Evolutionary conservation across 1,139 yeast species (phyloP).

Genomic region (Geotrichum reessii): DNA sequence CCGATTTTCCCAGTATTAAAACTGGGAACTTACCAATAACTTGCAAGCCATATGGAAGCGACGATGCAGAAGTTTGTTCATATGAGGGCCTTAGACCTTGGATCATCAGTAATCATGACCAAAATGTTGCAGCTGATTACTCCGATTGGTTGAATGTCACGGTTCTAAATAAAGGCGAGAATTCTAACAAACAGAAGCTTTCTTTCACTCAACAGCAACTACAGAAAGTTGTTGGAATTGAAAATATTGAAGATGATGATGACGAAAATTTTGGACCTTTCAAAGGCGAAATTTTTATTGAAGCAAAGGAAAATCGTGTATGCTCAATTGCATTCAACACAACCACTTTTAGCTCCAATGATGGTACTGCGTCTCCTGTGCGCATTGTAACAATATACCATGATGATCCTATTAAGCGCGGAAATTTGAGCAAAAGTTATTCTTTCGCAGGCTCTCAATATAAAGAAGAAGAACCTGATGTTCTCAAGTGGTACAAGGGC

Average conservation of each 20-base stretch:
- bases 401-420: conserved; percentile 24
- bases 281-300: conserved; percentile 54
- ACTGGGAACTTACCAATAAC: conserved; percentile 31
- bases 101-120: conserved; percentile 41
- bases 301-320: conserved; percentile 56
- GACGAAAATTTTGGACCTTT: conserved; percentile 50
- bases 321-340: conserved; percentile 58
- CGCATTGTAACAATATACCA: conserved; percentile 52
- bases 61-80: conserved; percentile 50
- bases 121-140: conserved; percentile 31
- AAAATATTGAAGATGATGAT: conserved; percentile 22
- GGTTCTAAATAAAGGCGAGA: conserved; percentile 38
- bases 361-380: conserved; percentile 48
- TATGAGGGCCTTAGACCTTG: conserved; percentile 54
- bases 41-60: conserved; percentile 34
- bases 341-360: conserved; percentile 35
- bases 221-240: conserved; percentile 24
- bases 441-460: conserved; percentile 5
- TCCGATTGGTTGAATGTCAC: conserved; percentile 46
- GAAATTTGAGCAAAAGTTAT: conserved; percentile 11
- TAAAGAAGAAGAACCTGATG: conserved; percentile 18
- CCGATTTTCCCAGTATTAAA: conserved; percentile 62
- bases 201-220: not conserved
- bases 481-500: conserved; percentile 40
- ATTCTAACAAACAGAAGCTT: conserved; percentile 36